A percentile compares a stretch with the other conserved stretches of the same genome.
These are phyloP conservation scores for Oryza brachyantha DNA, from an alignment of 176 grass and related monocot species.

Conservation along the genomic window DNA sequence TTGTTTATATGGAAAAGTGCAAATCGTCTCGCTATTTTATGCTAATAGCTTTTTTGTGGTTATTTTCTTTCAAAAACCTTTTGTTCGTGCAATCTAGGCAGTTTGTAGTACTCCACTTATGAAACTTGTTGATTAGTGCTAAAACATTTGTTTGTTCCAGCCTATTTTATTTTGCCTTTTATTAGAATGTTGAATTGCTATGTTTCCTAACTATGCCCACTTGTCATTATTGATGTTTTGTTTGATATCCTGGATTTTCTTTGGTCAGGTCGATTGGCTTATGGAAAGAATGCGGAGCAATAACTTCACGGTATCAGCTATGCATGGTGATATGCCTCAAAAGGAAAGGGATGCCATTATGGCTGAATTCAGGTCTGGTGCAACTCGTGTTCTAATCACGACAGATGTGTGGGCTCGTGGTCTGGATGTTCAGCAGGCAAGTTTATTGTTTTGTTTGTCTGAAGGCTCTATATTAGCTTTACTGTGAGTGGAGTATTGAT, in stretches of 20 bases:
- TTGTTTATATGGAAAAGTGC: too few species aligned
- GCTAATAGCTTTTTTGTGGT: background rate
- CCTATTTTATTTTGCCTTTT: background rate
- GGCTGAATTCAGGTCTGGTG: slow-evolving; percentile 68
- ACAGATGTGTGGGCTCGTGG: slow-evolving; percentile 94
- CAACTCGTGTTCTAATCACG: slow-evolving; percentile 80
- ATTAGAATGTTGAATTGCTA: background rate
- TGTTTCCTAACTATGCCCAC: background rate
- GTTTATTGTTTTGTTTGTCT: slow-evolving; percentile 8
- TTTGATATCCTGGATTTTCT: slow-evolving; percentile 17
- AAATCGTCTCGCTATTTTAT: background rate
- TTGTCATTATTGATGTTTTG: slow-evolving; percentile 4
- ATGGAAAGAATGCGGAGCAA: slow-evolving; percentile 95
- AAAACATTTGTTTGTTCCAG: background rate
- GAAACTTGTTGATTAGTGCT: background rate
- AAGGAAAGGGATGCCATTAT: slow-evolving; percentile 97
- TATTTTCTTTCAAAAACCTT: background rate
- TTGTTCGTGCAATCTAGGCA: background rate
- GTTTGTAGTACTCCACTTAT: background rate
- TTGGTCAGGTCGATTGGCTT: slow-evolving; percentile 86
- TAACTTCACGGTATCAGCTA: slow-evolving; percentile 92
- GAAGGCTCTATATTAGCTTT: background rate
- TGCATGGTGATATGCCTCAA: slow-evolving; percentile 97
- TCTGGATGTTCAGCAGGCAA: slow-evolving; percentile 90
- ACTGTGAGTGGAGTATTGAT: background rate